Evolutionary conservation across 164 flowering plant genomes (phyloP), one percentile per base, ranked within the genome.

Genomic region (Macadamia tetraphylla): DNA sequence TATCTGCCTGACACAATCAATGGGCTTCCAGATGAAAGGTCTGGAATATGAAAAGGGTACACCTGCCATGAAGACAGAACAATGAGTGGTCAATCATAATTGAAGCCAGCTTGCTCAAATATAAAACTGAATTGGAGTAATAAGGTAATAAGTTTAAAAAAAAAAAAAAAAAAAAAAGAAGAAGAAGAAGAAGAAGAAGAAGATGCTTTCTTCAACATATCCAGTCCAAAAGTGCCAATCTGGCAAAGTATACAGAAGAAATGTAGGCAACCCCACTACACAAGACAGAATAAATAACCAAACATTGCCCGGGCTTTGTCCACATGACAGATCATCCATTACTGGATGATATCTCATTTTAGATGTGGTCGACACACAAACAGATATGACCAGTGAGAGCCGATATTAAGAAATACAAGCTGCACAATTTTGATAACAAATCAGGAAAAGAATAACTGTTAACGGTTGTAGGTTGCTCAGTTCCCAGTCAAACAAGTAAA

Each of bases 1-100:
- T 85, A 94, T 82, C 96, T 86, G 14, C 99, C 99, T 31, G 82
- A 87, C 62, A 94, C 64, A 42, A 74, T 79, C 74, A 90, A 75
- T 44, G 90, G 91, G 74, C 79, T 75, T 73, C 82, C 88, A 68
- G 81, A 79, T 71, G 81, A 78, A 69, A 92, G 89, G 77, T 94
- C 98, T 9, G 94, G 90, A 67, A 92, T 78, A 61, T 29, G 71
- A 40, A 81, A 81, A 66, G 94, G 95, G 70, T 75, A 82, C 64
- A 88, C 83, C 98, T 94, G 74, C 18, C 61, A 40, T 2, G 29
- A 61, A 17, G 29, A 53, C 18, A 8, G 30, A 18, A 71, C 10
- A 66, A 29, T 31, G 7, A 60, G 0, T 9, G 12, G 6, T 55
- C 1, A 70, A 35, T 17, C n/a, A 31, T 6, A 70, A 11, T 6